phyloP scores from a whole-genome alignment of 495 filamentous ascomycete genomes.

The Aspergillus kassunensis region DNA sequence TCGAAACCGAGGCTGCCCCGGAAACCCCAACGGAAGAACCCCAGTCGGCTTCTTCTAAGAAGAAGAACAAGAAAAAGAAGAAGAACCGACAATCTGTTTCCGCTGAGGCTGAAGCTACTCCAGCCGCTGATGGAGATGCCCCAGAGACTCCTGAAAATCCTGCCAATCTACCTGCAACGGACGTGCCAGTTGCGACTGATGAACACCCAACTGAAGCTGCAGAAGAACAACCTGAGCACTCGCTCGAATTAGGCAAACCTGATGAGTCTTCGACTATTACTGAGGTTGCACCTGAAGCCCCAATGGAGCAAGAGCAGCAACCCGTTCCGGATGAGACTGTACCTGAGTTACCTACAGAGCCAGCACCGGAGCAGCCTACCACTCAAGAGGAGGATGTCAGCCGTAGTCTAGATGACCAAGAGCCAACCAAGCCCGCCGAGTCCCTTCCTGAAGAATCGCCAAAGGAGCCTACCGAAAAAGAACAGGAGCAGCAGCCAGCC shows the following conservation, averaged over 20 bases:
- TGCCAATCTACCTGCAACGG: not conserved
- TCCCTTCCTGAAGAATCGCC: not conserved
- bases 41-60: slow-evolving; percentile 16
- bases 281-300: not conserved
- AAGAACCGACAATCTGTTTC: slow-evolving; percentile 30
- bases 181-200: not conserved
- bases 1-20: not conserved
- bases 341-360: slow-evolving; percentile 15
- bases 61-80: slow-evolving; percentile 30
- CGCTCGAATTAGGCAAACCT: not conserved
- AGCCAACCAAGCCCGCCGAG: too few relatives aligned
- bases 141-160: too few relatives aligned
- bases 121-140: slow-evolving; percentile 11
- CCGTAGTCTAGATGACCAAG: not conserved
- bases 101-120: slow-evolving; percentile 12
- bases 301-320: not conserved
- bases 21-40: slow-evolving; percentile 8
- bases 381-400: slow-evolving; percentile 22
- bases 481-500: not conserved
- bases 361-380: slow-evolving; percentile 12
- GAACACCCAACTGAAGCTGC: slow-evolving; percentile 1
- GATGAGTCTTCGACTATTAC: not conserved
- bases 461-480: not conserved
- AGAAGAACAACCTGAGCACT: not conserved
- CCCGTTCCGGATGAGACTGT: slow-evolving; percentile 1